These are phyloP conservation scores for Ascosphaera apis DNA, from an alignment of 2,329 filamentous ascomycete species.

Conservation along the genomic window DNA sequence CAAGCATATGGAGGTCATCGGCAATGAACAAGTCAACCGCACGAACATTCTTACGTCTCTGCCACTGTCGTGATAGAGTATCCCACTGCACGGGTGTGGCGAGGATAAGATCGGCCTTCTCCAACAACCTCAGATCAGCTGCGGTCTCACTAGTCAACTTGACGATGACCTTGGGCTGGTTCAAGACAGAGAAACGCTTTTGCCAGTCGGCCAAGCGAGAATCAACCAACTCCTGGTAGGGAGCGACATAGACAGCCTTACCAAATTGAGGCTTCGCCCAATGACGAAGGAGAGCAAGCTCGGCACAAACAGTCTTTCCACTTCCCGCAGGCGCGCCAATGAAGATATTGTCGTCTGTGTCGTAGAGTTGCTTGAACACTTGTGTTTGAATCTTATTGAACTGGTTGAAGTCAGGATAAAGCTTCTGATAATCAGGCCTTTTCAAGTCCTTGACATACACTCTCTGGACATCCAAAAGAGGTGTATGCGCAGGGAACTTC, in stretches of 20 bases:
- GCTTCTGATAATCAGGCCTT: conserved; percentile 51
- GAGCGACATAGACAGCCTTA: conserved; percentile 79
- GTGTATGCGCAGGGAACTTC: conserved; percentile 86
- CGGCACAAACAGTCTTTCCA: conserved; percentile 90
- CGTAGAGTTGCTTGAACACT: conserved; percentile 81
- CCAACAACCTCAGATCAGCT: conserved; percentile 69
- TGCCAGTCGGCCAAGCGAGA: conserved; percentile 66
- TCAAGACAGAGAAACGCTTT: conserved; percentile 45
- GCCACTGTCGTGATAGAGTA: conserved; percentile 85
- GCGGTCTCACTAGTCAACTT: conserved; percentile 88
- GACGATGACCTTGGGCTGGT: conserved; percentile 69
- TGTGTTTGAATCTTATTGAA: conserved; percentile 99
- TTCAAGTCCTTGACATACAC: conserved; percentile 77
- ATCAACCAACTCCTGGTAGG: conserved; percentile 83
- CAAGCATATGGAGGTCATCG: conserved; percentile 84
- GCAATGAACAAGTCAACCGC: conserved; percentile 78
- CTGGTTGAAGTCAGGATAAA: conserved; percentile 65
- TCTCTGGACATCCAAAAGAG: conserved; percentile 74
- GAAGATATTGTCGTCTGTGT: conserved; percentile 81
- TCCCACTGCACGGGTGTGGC: conserved; percentile 94
- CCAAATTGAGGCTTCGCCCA: conserved; percentile 53
- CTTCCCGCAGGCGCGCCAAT: conserved; percentile 81
- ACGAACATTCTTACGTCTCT: conserved; percentile 84
- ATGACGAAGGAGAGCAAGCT: conserved; percentile 74
- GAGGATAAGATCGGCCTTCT: conserved; percentile 68